Evolutionary conservation across 1,284 basidiomycete genomes (phyloP).

Genomic region (Ustilago bromivora): DNA sequence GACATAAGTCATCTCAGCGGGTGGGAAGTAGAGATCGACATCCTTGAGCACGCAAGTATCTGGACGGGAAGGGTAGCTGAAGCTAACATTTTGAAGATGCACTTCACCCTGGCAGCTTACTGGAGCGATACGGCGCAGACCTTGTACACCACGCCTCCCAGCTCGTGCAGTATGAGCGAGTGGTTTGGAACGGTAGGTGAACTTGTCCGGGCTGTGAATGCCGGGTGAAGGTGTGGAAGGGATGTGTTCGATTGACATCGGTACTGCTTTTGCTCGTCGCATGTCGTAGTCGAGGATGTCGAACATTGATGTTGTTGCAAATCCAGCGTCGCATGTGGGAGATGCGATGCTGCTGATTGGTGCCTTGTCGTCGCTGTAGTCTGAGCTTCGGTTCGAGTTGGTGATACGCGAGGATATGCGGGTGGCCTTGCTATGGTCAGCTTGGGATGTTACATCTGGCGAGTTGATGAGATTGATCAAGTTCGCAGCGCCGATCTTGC

Average conservation of each 20-base stretch:
- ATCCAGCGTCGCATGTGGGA: neutral
- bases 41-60: conserved; percentile 75
- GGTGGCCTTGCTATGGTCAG: neutral
- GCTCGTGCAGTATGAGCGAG: neutral
- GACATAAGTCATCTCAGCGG: conserved; percentile 89
- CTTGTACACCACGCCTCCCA: conserved; percentile 21
- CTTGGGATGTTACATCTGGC: neutral
- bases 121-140: conserved; percentile 53
- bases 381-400: conserved; percentile 20
- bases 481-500: conserved; percentile 84
- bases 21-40: conserved; percentile 80
- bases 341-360: neutral
- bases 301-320: conserved; percentile 4
- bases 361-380: conserved; percentile 18
- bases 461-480: conserved; percentile 77
- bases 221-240: conserved; percentile 26
- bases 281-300: conserved; percentile 37
- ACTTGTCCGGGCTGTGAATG: conserved; percentile 21
- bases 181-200: conserved; percentile 13
- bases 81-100: conserved; percentile 80
- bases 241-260: conserved; percentile 52
- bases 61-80: conserved; percentile 87
- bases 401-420: conserved; percentile 1
- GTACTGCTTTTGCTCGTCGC: conserved; percentile 37
- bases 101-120: conserved; percentile 77